Base-by-base conservation (phyloP, 352 stramenopile genomes). In the Saprolegnia diclina region DNA sequence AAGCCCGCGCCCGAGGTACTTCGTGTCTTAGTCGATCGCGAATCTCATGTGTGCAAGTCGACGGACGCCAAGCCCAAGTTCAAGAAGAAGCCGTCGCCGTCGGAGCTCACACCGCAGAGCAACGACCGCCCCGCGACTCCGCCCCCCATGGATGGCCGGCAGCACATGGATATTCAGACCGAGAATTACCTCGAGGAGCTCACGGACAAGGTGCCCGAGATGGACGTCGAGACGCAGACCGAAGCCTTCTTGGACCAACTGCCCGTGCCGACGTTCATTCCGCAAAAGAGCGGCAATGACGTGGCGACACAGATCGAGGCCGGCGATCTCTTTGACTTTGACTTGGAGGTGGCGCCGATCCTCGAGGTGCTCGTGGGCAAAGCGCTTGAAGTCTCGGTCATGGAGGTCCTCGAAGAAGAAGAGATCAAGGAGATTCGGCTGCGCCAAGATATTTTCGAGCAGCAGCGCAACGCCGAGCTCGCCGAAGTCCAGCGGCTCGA, bases 361-460 rank as follows among this genome's bases (percentile, higher is more conserved):
- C 75, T 98, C 24, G 94, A 98, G 71, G 94, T 98, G 61, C 80
- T 98, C 19, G 92, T 98, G 21, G 93, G 94, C 29, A 98, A 98
- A 78, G 97, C 91, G 21, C 78, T 98, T 1, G 90, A 98, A 79
- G 81, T 97, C n/a, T 79, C 87, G 9, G 89, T 98, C 82, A 77
- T 98, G 44, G 94, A 98, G 71, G 75, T 98, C n/a, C 83, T 98
- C 42, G 91, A 98, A 78, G 93, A 98, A 73, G 86, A 91, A 52
- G 94, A 98, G 74, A 74, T 98, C 19, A 81, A 79, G 9, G 88
- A 92, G 42, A 96, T 98, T 24, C 77, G 85, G 10, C 78, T 83
- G 64, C 91, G 93, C 42, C 92, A 98, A 74, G 77, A 96, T 44
- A 81, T 97, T 38, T 98, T 98, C 59, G 90, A 97, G 65, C 85